These are phyloP conservation scores for Capillidium rhysosporum DNA, from an alignment of 371 early-diverging fungal genomes.

Conservation along the genomic window DNA sequence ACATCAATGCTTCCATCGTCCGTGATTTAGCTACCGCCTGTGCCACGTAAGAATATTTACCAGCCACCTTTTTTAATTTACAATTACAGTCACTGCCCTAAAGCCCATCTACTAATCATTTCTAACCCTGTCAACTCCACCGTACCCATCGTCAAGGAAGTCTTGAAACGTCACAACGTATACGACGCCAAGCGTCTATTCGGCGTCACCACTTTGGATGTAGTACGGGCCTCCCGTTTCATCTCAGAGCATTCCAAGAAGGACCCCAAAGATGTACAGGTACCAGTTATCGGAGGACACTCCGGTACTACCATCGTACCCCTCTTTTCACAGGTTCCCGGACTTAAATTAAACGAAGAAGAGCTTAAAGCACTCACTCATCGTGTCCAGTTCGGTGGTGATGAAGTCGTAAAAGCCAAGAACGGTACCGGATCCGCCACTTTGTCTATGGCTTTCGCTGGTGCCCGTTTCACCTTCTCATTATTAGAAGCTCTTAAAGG, in stretches of 20 bases:
- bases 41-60: conserved; percentile 24
- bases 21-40: conserved; percentile 25
- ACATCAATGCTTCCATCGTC: conserved; percentile 13
- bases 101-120: conserved; percentile 90
- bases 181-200: conserved; percentile 80
- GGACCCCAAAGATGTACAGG: conserved; percentile 51
- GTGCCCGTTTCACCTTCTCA: conserved; percentile 85
- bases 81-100: conserved; percentile 58
- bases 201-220: conserved; percentile 97
- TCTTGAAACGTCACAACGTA: conserved; percentile 82
- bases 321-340: conserved; percentile 61
- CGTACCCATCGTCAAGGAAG: conserved; percentile 95
- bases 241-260: conserved; percentile 61
- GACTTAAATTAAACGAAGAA: conserved; percentile 64
- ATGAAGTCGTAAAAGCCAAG: conserved; percentile 99
- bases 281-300: conserved; percentile 97
- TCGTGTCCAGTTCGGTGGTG: conserved; percentile 98
- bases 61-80: conserved; percentile 3
- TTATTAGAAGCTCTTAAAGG: conserved; percentile 78
- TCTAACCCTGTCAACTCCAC: conserved; percentile 99
- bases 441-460: conserved; percentile 96
- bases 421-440: conserved; percentile 96
- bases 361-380: conserved; percentile 83
- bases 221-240: conserved; percentile 95
- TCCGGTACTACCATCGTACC: conserved; percentile 97